Evolutionary conservation across 495 filamentous ascomycete genomes (phyloP).

Genomic region (Delitschia confertaspora): DNA sequence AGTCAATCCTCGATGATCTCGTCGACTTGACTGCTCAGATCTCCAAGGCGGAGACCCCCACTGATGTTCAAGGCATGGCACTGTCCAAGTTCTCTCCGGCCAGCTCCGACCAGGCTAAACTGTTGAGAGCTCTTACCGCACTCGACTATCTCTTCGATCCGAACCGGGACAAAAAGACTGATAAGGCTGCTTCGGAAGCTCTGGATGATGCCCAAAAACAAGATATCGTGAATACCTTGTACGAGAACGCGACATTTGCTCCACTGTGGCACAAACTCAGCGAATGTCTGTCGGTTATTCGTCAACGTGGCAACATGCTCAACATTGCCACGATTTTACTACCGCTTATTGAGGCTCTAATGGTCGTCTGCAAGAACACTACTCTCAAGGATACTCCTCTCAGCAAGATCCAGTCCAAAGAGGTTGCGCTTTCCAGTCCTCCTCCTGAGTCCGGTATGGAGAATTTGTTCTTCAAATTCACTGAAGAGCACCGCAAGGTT

Average conservation of each 20-base stretch:
- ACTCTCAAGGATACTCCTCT: conserved; percentile 61
- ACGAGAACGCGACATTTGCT: conserved; percentile 83
- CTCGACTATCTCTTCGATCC: conserved; percentile 79
- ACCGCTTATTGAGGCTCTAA: conserved; percentile 87
- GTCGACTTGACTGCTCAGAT: conserved; percentile 84
- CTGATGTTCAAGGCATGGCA: conserved; percentile 89
- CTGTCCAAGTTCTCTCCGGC: conserved; percentile 92
- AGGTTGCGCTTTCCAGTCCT: conserved; percentile 66
- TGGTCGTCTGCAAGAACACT: conserved; percentile 98
- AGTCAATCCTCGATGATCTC: conserved; percentile 74
- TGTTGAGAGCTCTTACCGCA: conserved; percentile 86
- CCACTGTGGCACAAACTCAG: conserved; percentile 91
- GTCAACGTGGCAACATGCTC: conserved; percentile 84
- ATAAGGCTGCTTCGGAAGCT: conserved; percentile 32
- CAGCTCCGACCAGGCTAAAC: conserved; percentile 89
- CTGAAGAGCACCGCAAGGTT: conserved; percentile 95
- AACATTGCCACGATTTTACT: conserved; percentile 93
- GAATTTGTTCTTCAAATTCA: conserved; percentile 94
- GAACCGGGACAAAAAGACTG: conserved; percentile 48
- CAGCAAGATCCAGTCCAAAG: conserved; percentile 47
- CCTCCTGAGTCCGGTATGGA: conserved; percentile 76
- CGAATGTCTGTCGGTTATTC: conserved; percentile 78
- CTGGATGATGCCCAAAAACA: conserved; percentile 48
- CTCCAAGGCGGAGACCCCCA: conserved; percentile 73
- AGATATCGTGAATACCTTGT: conserved; percentile 76